Evolutionary conservation across 2,329 filamentous ascomycete genomes (phyloP), one percentile per base, ranked within the genome.

Genomic region (Sordariomycetes sp.): DNA sequence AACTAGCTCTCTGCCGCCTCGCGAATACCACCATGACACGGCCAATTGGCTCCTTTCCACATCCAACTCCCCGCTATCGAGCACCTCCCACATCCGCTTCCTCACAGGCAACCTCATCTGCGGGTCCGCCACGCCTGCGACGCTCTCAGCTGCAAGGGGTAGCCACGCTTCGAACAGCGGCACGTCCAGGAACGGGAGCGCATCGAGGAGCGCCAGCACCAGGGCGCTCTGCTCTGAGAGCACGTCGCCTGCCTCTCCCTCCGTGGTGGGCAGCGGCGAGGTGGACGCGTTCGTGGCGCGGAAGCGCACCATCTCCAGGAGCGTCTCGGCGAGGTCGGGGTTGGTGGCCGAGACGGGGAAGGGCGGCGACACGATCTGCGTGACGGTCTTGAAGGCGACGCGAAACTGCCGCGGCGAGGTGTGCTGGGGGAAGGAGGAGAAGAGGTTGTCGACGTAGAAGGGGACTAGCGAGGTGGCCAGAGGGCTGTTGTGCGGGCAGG

Each of bases 361-460:
- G 0, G 91, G 92, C 2, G 91, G 90, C 2, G 88, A 86, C 12
- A 90, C 85, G 60, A 95, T 86, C 65, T 88, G 87, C 70, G 96
- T 83, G 53, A 96, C 76, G 1, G 90, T 93, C 68, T 87, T 89
- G 76, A 96, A 92, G 12, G 91, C 92, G 11, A 96, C 78, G 34
- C 91, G 83, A 75, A 97, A 96, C 69, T 97, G 92, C 18, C 91
- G 84, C 1, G 89, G 79, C 0, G 89, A 92, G 22, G 96, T 83
- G 60, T 87, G 87, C 1, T 77, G 69, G 0, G 92, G 91, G 70
- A 96, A 96, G 1, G 90, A 86, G 22, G 81, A 77, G 66, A 96
- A 89, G 0, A 96, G 78, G 16, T 86, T 85, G 64, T 92, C 86
- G 62, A 95, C 85, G 71, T 97, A 96, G 66, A 89, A 89, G 0